Evolutionary conservation across 1,284 basidiomycete species (phyloP).

Genomic region (Puccinia triticina): DNA sequence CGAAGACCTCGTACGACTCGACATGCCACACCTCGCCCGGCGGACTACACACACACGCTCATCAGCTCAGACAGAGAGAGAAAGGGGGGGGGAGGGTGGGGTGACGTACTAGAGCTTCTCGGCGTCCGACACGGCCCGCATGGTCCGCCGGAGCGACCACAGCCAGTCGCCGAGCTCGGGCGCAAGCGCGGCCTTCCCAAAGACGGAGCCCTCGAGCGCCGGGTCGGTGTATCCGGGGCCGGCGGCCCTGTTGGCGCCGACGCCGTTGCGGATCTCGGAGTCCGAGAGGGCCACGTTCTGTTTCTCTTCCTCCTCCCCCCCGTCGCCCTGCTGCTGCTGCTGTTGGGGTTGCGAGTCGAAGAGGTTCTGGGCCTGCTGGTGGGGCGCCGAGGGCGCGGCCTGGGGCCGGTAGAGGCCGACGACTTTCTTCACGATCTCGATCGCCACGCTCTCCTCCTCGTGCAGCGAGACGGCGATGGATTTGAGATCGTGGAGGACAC

Average conservation of each 20-base stretch:
- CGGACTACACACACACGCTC: slow-evolving; percentile 6
- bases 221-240: slow-evolving; percentile 57
- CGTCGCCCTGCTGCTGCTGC: not conserved
- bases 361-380: slow-evolving; percentile 34
- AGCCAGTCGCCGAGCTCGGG: slow-evolving; percentile 61
- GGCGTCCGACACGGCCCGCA: slow-evolving; percentile 62
- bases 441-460: slow-evolving; percentile 62
- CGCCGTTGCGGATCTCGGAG: slow-evolving; percentile 32
- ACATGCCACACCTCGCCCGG: slow-evolving; percentile 55
- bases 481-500: slow-evolving; percentile 64
- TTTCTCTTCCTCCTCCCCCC: not conserved
- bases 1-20: slow-evolving; percentile 62
- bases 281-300: slow-evolving; percentile 13
- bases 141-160: slow-evolving; percentile 62
- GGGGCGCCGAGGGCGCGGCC: slow-evolving; percentile 32
- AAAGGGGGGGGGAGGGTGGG: slow-evolving; percentile 57
- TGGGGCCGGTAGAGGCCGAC: slow-evolving; percentile 57
- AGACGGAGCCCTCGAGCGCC: slow-evolving; percentile 48
- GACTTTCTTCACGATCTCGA: slow-evolving; percentile 64
- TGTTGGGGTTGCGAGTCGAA: not conserved
- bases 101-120: slow-evolving; percentile 62
- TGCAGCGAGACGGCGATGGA: slow-evolving; percentile 62
- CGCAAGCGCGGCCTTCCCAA: slow-evolving; percentile 50
- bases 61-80: not conserved
- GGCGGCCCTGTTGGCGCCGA: slow-evolving; percentile 30